These are phyloP conservation scores for Wilhelminamyces savonicus DNA, from an alignment of 805 yeast genomes.

Conservation along the genomic window DNA sequence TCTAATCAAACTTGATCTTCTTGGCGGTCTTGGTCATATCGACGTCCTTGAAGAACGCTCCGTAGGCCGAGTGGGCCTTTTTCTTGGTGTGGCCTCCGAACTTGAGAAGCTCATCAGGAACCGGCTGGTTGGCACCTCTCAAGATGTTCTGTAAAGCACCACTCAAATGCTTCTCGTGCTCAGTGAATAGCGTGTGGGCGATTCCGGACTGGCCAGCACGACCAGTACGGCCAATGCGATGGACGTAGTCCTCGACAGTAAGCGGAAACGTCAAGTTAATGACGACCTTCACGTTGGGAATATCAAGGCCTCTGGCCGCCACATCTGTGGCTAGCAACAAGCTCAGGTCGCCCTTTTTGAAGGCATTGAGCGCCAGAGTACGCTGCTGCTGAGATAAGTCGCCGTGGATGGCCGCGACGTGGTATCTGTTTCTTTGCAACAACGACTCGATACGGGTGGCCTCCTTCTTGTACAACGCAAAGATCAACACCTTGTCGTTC, in stretches of 20 bases:
- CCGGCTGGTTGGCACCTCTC: constrained; percentile 90
- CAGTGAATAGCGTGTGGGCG: constrained; percentile 94
- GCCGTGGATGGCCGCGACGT: constrained; percentile 93
- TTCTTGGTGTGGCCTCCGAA: constrained; percentile 98
- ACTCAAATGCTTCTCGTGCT: constrained; percentile 91
- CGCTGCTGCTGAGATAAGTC: constrained; percentile 91
- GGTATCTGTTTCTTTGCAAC: constrained; percentile 64
- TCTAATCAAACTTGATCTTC: constrained; percentile 75
- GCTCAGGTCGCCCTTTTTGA: constrained; percentile 72
- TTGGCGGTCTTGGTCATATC: constrained; percentile 80
- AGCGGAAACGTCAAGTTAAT: constrained; percentile 94
- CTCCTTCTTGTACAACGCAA: constrained; percentile 94
- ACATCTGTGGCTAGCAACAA: constrained; percentile 94
- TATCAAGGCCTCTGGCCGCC: constrained; percentile 96
- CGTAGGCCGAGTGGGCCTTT: constrained; percentile 97
- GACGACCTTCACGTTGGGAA: constrained; percentile 94
- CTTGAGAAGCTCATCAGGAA: constrained; percentile 89
- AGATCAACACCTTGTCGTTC: constrained; percentile 80
- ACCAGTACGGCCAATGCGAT: constrained; percentile 96
- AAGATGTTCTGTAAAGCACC: constrained; percentile 91
- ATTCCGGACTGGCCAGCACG: constrained; percentile 94
- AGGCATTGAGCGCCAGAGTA: constrained; percentile 76
- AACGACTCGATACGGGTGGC: constrained; percentile 85
- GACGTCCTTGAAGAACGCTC: constrained; percentile 93
- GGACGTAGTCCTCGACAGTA: constrained; percentile 95